phyloP scores from a whole-genome alignment of 345 rosid species.

The Draba incana region DNA sequence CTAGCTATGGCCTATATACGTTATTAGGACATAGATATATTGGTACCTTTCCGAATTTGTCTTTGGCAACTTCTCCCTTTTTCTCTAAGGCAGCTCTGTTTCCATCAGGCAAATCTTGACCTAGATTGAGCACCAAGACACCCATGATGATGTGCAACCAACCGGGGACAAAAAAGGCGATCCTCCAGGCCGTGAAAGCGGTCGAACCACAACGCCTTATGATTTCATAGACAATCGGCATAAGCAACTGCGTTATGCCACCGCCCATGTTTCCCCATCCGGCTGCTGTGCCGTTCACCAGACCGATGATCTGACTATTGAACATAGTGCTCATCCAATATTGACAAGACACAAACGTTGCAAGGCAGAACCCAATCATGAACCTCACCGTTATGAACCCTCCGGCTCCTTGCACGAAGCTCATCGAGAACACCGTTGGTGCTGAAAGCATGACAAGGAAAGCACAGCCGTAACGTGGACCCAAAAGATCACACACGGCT shows the following conservation, averaged over 20 bases:
- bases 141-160: constrained; percentile 68
- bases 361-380: constrained; percentile 85
- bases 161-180: constrained; percentile 76
- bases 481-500: constrained; percentile 67
- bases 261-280: constrained; percentile 95
- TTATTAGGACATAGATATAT: background rate
- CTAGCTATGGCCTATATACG: no score
- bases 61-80: constrained; percentile 63
- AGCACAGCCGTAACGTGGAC: constrained; percentile 75
- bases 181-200: constrained; percentile 80
- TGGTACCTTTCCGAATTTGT: constrained; percentile 67
- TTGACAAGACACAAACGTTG: constrained; percentile 86
- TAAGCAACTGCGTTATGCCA: constrained; percentile 71
- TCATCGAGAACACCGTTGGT: constrained; percentile 78
- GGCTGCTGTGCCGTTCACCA: constrained; percentile 78
- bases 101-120: constrained; percentile 86
- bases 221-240: constrained; percentile 71
- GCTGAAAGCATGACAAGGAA: constrained; percentile 72
- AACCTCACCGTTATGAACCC: constrained; percentile 69
- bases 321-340: constrained; percentile 96
- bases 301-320: constrained; percentile 71
- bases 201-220: constrained; percentile 56
- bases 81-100: constrained; percentile 60
- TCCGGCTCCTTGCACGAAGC: constrained; percentile 50
- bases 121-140: constrained; percentile 63